Evolutionary conservation across 805 yeast genomes (phyloP).

Genomic region (Cyberlindnera meyerae): DNA sequence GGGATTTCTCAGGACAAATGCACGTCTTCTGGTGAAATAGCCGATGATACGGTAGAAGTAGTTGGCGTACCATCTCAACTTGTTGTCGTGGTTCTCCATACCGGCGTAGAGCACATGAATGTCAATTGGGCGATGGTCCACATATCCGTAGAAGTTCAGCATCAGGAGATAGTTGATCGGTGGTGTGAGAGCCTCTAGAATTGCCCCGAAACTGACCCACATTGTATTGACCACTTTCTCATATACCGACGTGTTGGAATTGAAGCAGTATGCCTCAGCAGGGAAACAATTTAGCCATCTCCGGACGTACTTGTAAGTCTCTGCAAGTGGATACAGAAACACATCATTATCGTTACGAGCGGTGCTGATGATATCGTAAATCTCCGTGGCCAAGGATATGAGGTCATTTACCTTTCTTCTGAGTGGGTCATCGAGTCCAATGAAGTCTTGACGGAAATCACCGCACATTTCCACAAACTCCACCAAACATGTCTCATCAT

Average conservation of each 20-base stretch:
- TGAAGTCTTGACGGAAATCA: too few relatives aligned
- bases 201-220: slow-evolving; percentile 14
- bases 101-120: slow-evolving; percentile 4
- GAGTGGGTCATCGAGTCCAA: slow-evolving; percentile 7
- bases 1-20: slow-evolving; percentile 16
- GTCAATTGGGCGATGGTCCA: slow-evolving; percentile 4
- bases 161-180: too few relatives aligned
- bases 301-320: slow-evolving; percentile 10
- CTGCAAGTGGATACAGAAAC: slow-evolving; percentile 18
- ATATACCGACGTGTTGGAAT: slow-evolving; percentile 5
- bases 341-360: slow-evolving; percentile 12
- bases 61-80: slow-evolving; percentile 11
- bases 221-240: slow-evolving; percentile 17
- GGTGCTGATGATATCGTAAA: slow-evolving; percentile 8
- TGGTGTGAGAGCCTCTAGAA: slow-evolving; percentile 12
- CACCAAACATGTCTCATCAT: too few relatives aligned
- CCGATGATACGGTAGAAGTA: slow-evolving; percentile 20
- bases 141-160: too few relatives aligned
- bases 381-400: slow-evolving; percentile 4
- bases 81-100: slow-evolving; percentile 7
- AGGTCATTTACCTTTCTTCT: slow-evolving; percentile 6
- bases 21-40: slow-evolving; percentile 17
- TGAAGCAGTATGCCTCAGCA: slow-evolving; percentile 14
- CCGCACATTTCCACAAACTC: too few relatives aligned
- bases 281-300: slow-evolving; percentile 18